These are phyloP conservation scores for Excoecaria agallocha DNA, from an alignment of 345 rosid species.

Conservation along the genomic window DNA sequence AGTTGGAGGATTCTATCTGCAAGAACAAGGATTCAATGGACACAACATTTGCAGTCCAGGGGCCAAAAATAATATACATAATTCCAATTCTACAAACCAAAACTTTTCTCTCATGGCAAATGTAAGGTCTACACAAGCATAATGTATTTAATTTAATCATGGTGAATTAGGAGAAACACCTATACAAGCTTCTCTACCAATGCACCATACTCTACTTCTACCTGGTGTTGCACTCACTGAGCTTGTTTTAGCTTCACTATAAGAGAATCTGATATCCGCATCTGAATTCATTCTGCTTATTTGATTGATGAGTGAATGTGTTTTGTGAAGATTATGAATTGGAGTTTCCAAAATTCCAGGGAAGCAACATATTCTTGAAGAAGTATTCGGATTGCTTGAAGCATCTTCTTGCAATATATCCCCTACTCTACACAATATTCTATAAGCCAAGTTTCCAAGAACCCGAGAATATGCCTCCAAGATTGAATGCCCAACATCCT, in stretches of 20 bases:
- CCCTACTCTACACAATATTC: constrained; percentile 66
- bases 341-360: constrained; percentile 43
- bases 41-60: no score
- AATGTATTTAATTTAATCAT: background rate
- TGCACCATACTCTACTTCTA: constrained; percentile 55
- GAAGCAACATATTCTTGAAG: constrained; percentile 42
- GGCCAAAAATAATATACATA: no score
- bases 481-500: constrained; percentile 86
- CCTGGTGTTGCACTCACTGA: constrained; percentile 53
- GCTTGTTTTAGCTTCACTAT: constrained; percentile 30
- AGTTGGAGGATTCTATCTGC: no score
- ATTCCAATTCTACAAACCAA: background rate
- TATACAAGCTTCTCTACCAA: constrained; percentile 41
- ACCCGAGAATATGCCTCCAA: constrained; percentile 87
- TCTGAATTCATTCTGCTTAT: constrained; percentile 41
- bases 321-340: constrained; percentile 24
- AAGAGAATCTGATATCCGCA: constrained; percentile 35
- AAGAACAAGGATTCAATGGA: no score
- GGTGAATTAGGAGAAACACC: constrained; percentile 60
- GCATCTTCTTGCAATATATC: constrained; percentile 80
- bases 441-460: constrained; percentile 67
- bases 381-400: constrained; percentile 62
- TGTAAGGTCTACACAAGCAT: constrained; percentile 12
- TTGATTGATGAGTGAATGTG: constrained; percentile 52
- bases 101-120: background rate